Evolutionary conservation across 1,284 basidiomycete species (phyloP), one percentile per base, ranked within the genome.

Genomic region (Amylostereum areolatum): DNA sequence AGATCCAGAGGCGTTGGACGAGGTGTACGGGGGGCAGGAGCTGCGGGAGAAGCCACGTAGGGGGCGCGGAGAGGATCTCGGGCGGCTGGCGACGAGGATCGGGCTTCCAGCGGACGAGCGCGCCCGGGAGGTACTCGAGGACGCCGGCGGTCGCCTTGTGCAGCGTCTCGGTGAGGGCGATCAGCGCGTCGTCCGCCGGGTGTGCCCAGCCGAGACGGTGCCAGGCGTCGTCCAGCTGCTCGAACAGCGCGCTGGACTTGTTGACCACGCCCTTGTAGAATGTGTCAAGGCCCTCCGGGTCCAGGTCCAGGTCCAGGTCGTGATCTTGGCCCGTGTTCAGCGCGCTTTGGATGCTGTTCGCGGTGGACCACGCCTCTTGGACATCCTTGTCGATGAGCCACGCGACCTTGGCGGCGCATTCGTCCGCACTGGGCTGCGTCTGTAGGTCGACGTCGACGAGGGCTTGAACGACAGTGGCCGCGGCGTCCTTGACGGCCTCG

Each of bases 331-430:
- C n/a, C 28, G 28, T 3, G 18, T 43, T 11, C n/a, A 43, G 41
- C 25, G 5, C 27, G 5, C 12, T 28, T 12, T n/a, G 3, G 12
- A 43, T 12, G 10, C 10, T 33, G 11, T 18, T 3, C 10, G 48
- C 51, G 3, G 51, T 40, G 9, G 47, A 25, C 51, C 53, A 55
- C n/a, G 42, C 46, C 5, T 32, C 46, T 46, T 43, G 43, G 30
- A 55, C 36, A 30, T 37, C 36, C 28, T 44, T 47, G 40, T 55
- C 53, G 30, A 55, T 35, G 29, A 40, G 45, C 25, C 31, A 40
- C 10, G 41, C 34, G 2, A 46, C 50, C 46, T 50, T 49, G 4
- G 11, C 46, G 3, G 53, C 51, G 11, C 29, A 36, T 3, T 49
- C 48, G 28, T 50, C 53, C 8, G 24, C 4, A 11, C 31, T 18